Percentiles rank a stretch among this genome's conserved stretches.
Conservation (phyloP, 2,329 filamentous ascomycete species). For the Pseudogymnoascus sp. region DNA sequence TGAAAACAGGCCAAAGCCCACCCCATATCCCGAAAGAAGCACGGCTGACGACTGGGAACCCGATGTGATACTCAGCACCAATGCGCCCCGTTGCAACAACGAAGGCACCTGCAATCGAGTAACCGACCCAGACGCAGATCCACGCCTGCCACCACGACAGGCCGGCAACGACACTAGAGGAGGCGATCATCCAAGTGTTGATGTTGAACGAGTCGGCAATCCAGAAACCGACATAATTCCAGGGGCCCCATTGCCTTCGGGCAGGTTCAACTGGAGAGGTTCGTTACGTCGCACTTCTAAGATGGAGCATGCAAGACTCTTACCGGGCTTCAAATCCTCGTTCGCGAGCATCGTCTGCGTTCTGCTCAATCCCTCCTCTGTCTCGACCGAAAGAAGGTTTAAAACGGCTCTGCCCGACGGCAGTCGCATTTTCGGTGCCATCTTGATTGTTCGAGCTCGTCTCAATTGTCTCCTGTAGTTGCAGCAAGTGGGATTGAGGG, state of each 20-base stretch:
- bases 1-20: slow-evolving; percentile 79
- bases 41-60: slow-evolving; percentile 73
- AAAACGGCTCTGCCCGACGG: not conserved
- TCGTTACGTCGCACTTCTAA: slow-evolving; percentile 18
- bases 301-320: slow-evolving; percentile 13
- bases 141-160: slow-evolving; percentile 89
- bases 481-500: not conserved
- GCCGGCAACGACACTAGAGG: slow-evolving; percentile 68
- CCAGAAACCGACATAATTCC: slow-evolving; percentile 88
- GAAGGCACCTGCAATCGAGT: slow-evolving; percentile 68
- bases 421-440: not conserved
- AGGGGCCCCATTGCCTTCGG: slow-evolving; percentile 73
- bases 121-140: slow-evolving; percentile 83
- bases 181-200: slow-evolving; percentile 92
- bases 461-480: not conserved
- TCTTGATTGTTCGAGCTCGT: not conserved
- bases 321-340: slow-evolving; percentile 63
- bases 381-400: slow-evolving; percentile 53
- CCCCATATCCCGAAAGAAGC: slow-evolving; percentile 86
- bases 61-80: slow-evolving; percentile 79
- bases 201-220: slow-evolving; percentile 80
- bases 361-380: slow-evolving; percentile 68
- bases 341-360: slow-evolving; percentile 83
- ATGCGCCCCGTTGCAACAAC: slow-evolving; percentile 73
- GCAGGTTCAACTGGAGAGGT: slow-evolving; percentile 59